Conservation (phyloP, 2,329 filamentous ascomycete species). For the Colletotrichum acutatum region DNA sequence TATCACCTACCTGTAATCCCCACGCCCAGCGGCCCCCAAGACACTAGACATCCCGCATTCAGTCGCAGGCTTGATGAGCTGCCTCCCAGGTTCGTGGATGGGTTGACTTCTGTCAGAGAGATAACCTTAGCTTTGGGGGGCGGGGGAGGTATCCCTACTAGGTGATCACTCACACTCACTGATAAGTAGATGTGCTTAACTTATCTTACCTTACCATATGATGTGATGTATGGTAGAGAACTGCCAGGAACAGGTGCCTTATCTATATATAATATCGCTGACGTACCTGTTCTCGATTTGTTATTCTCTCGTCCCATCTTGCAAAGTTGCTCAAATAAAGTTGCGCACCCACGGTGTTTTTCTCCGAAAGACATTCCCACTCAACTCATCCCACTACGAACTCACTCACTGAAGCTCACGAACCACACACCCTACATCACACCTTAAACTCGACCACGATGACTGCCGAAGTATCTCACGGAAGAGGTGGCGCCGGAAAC, state of each 20-base stretch:
- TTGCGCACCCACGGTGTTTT: not conserved
- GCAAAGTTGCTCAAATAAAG: slow-evolving; percentile 19
- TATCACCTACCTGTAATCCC: not conserved
- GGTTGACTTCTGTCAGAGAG: not conserved
- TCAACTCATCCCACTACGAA: not conserved
- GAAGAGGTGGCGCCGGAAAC: slow-evolving; percentile 71
- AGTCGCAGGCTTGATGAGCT: not conserved
- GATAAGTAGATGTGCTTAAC: slow-evolving; percentile 21
- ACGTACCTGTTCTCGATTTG: slow-evolving; percentile 24
- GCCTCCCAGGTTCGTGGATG: not conserved
- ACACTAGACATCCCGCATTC: slow-evolving; percentile 29
- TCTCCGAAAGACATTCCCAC: not conserved
- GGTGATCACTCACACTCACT: slow-evolving; percentile 1
- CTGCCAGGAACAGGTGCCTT: slow-evolving; percentile 29
- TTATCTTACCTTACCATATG: slow-evolving; percentile 30
- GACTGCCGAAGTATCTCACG: slow-evolving; percentile 66
- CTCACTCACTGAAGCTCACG: not conserved
- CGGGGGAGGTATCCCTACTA: not conserved
- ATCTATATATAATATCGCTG: slow-evolving; percentile 33
- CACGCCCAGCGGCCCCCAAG: slow-evolving; percentile 19
- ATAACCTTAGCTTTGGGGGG: slow-evolving; percentile 22
- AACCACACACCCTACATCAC: not conserved
- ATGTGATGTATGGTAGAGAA: slow-evolving; percentile 21
- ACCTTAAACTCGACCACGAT: slow-evolving; percentile 40
- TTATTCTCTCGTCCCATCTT: not conserved